phyloP scores from a whole-genome alignment of 768 basidiomycete genomes.

The Collybia mongolica region DNA sequence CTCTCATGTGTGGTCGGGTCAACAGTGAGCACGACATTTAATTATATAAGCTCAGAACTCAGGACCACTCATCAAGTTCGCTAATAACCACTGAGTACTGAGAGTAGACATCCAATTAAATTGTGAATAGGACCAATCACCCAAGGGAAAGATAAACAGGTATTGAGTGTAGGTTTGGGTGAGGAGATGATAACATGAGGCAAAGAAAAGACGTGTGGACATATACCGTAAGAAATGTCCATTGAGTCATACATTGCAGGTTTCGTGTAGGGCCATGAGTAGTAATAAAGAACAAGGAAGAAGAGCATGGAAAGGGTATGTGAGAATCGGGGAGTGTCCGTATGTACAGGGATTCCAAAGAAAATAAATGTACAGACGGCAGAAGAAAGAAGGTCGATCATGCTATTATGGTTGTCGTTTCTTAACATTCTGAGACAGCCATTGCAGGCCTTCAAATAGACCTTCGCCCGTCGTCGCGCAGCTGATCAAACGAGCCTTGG shows the following conservation, averaged over 20 bases:
- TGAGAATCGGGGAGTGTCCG: slow-evolving; percentile 18
- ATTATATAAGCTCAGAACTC: slow-evolving; percentile 25
- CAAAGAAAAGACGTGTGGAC: slow-evolving; percentile 29
- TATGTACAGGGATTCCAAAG: slow-evolving; percentile 15
- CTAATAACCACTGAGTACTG: slow-evolving; percentile 6
- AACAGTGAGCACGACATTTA: slow-evolving; percentile 36
- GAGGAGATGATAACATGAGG: slow-evolving; percentile 26
- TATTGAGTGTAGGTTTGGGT: slow-evolving; percentile 20
- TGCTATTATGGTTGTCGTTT: slow-evolving; percentile 70
- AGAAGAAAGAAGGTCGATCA: slow-evolving; percentile 11
- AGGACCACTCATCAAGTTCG: neutral
- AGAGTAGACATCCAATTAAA: slow-evolving; percentile 13
- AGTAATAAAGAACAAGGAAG: slow-evolving; percentile 20
- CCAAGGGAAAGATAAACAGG: slow-evolving; percentile 17
- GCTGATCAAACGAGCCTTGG: slow-evolving; percentile 37
- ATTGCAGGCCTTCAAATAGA: slow-evolving; percentile 94
- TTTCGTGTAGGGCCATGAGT: slow-evolving; percentile 41
- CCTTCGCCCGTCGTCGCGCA: slow-evolving; percentile 97
- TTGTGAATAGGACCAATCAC: slow-evolving; percentile 23
- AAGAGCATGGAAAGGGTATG: slow-evolving; percentile 32
- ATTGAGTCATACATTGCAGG: slow-evolving; percentile 30
- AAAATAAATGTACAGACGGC: slow-evolving; percentile 20
- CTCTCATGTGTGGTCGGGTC: slow-evolving; percentile 8
- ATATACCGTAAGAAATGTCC: slow-evolving; percentile 25
- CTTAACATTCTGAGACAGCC: slow-evolving; percentile 97